Percentiles rank a stretch among this genome's conserved stretches.
Conservation (phyloP, 345 rosid species). For the Gossypium ekmanianum region DNA sequence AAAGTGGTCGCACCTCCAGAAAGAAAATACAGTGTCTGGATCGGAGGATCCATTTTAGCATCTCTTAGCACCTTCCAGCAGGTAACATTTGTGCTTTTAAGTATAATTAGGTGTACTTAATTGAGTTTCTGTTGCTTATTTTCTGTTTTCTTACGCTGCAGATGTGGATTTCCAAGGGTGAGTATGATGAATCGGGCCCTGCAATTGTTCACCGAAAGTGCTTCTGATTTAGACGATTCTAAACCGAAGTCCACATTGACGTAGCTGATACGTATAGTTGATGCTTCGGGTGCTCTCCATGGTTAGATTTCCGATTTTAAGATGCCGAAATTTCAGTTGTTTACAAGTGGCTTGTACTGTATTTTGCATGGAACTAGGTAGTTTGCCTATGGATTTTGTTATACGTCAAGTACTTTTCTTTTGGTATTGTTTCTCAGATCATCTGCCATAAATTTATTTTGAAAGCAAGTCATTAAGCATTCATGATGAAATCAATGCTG, state of each 20-base stretch:
- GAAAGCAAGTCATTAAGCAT: background rate
- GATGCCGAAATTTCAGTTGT: background rate
- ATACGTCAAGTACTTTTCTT: background rate
- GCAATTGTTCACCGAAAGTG: background rate
- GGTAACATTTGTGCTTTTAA: background rate
- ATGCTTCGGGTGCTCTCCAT: background rate
- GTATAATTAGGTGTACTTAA: background rate
- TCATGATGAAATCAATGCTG: background rate
- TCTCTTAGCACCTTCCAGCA: slow-evolving; percentile 9
- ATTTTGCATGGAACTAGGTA: background rate
- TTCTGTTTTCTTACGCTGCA: background rate
- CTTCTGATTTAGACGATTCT: background rate
- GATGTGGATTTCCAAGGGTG: slow-evolving; percentile 7
- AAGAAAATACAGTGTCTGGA: slow-evolving; percentile 4
- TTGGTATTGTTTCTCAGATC: background rate
- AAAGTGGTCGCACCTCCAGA: background rate
- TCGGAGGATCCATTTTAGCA: background rate
- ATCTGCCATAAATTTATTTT: no score
- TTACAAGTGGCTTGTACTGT: background rate
- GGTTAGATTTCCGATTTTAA: background rate
- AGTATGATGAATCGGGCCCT: background rate
- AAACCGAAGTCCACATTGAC: background rate
- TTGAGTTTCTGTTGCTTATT: background rate
- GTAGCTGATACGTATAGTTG: background rate
- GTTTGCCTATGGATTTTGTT: background rate